Percentiles rank a stretch among this genome's conserved stretches.
Conservation (phyloP, 768 basidiomycete genomes). For the Mrakia frigida region DNA sequence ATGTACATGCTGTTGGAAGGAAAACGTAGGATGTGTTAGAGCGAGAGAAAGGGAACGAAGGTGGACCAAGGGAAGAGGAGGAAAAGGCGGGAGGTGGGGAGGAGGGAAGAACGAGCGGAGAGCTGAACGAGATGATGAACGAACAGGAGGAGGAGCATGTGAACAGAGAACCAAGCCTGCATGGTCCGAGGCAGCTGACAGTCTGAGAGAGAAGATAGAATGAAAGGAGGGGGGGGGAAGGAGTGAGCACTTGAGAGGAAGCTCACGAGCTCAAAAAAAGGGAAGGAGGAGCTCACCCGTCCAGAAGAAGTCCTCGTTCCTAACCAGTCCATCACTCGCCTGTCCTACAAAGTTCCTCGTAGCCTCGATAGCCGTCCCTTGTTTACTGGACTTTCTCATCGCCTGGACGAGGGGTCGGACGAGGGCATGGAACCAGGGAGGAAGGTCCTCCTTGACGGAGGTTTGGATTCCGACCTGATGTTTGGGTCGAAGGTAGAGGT, state of each 20-base stretch:
- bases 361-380: conserved; percentile 14
- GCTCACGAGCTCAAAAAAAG: neutral
- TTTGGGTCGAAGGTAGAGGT: conserved; percentile 19
- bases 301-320: conserved; percentile 31
- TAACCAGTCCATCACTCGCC: conserved; percentile 22
- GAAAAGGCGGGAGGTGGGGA: neutral
- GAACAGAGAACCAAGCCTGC: conserved; percentile 25
- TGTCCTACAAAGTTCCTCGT: conserved; percentile 29
- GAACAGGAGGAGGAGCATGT: conserved; percentile 25
- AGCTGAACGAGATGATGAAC: neutral
- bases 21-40: neutral
- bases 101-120: neutral
- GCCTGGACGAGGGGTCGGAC: neutral
- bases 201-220: neutral
- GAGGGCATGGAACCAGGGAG: neutral
- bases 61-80: neutral
- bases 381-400: neutral
- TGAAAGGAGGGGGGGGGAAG: neutral
- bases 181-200: conserved; percentile 25
- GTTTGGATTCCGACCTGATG: conserved; percentile 10
- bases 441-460: conserved; percentile 2
- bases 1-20: conserved; percentile 15
- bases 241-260: neutral
- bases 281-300: conserved; percentile 8
- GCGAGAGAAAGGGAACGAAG: neutral